A percentile compares a stretch with the other conserved stretches of the same genome.
phyloP scores from a whole-genome alignment of 352 stramenopile genomes.

The Globisporangium ultimum region DNA sequence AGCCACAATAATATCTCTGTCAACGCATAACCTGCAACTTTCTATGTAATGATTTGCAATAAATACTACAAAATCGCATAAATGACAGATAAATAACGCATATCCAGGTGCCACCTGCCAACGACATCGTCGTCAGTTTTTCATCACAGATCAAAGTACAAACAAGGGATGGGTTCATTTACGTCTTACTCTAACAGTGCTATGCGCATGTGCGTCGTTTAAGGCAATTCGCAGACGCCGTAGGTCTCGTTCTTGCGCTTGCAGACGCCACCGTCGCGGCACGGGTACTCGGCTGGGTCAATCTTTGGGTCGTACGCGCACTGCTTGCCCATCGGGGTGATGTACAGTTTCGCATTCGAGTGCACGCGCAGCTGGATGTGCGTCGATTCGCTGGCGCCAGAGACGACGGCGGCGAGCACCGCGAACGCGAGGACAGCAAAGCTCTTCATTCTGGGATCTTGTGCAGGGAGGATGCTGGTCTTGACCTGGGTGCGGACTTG shows the following conservation, averaged over 20 bases:
- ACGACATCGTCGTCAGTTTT: too few relatives aligned
- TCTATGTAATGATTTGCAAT: background rate
- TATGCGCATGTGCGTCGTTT: too few relatives aligned
- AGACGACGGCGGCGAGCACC: constrained; percentile 12
- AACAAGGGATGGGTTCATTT: too few relatives aligned
- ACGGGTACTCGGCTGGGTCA: constrained; percentile 55
- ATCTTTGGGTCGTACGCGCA: constrained; percentile 57
- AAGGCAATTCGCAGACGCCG: constrained; percentile 31
- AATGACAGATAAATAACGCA: too few relatives aligned
- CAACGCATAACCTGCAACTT: background rate
- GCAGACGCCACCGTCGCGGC: constrained; percentile 36
- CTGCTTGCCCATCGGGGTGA: constrained; percentile 48
- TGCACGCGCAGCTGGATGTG: constrained; percentile 35
- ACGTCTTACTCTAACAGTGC: background rate
- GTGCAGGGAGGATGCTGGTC: too few relatives aligned
- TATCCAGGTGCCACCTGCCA: too few relatives aligned
- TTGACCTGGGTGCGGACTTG: too few relatives aligned
- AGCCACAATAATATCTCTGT: background rate
- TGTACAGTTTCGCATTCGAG: constrained; percentile 44
- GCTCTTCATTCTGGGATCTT: background rate
- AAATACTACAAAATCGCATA: too few relatives aligned
- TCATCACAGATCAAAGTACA: too few relatives aligned
- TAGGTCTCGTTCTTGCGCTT: constrained; percentile 53
- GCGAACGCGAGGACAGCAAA: constrained; percentile 1
- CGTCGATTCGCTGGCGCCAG: constrained; percentile 18